Base-by-base conservation (phyloP, 1,284 basidiomycete species). In the Ceratobasidium sp. region DNA sequence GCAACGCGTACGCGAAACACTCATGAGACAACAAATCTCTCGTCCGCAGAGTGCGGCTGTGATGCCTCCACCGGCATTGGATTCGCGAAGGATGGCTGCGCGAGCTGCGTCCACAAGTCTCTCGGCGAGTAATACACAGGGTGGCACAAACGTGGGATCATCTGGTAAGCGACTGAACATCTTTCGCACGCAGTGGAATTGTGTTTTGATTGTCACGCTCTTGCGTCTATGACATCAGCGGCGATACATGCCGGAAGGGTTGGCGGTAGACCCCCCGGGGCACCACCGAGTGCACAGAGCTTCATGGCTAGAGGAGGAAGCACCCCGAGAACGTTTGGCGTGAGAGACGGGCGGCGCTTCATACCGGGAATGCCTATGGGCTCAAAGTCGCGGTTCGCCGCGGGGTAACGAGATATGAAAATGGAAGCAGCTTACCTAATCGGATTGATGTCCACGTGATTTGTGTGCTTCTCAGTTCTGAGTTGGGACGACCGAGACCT, bases 271-370 rank as follows among this genome's bases (percentile, higher is more conserved):
- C 30, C 23, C 44, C 33, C 4, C 11, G 33, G 5, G 4, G 41
- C 41, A 58, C 44, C 39, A 23, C 19, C 41, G 25, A 41, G 42
- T 47, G 25, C 39, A 44, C 42, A 16, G 29, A 7, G 13, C 23
- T 30, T 59, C 27, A 16, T 47, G 27, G 44, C 36, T 16, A n/a
- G 46, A 39, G 29, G 7, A 23, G 30, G 58, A 33, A 27, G 58
- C 25, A 29, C 46, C 7, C 21, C 44, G 13, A 23, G 59, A 11
- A 23, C 25, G 21, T 53, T 64, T 53, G 6, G 25, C 16, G 47
- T 53, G 49, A 49, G 59, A 53, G 59, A 64, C 9, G 59, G 33
- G 36, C 50, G 59, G 27, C 59, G 59, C 33, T 64, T 64, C 36
- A 39, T 64, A 30, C 49, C 49, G n/a, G 49, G 59, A 2, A 64